phyloP scores from a whole-genome alignment of 2,329 filamentous ascomycete genomes.

The Emergomyces africanus region DNA sequence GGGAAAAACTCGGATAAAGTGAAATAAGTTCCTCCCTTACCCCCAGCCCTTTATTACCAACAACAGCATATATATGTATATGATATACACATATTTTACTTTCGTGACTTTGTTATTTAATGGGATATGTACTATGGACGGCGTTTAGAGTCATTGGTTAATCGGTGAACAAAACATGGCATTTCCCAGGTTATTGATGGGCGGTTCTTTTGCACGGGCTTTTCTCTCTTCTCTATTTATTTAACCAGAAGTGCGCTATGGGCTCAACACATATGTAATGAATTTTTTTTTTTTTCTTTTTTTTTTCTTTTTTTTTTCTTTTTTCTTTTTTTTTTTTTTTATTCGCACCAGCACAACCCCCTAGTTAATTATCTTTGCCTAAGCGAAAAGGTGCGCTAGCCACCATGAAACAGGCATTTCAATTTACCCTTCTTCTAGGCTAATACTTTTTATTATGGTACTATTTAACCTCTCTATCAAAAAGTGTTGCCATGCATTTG shows the following conservation, averaged over 20 bases:
- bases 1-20: constrained; percentile 19
- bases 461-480: too few relatives aligned
- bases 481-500: too few relatives aligned
- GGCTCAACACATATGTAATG: background rate
- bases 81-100: background rate
- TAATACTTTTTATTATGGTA: too few relatives aligned
- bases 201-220: background rate
- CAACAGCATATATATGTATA: background rate
- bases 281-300: too few relatives aligned
- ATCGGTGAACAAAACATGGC: background rate
- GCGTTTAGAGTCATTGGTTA: background rate
- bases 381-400: background rate
- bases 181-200: background rate
- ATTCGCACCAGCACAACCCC: too few relatives aligned
- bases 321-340: too few relatives aligned
- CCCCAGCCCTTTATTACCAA: background rate
- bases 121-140: constrained; percentile 11
- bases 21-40: background rate
- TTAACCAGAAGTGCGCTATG: background rate
- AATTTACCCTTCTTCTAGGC: too few relatives aligned
- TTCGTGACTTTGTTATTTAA: constrained; percentile 11
- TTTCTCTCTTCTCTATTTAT: background rate
- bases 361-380: background rate
- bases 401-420: background rate
- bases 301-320: too few relatives aligned